Percentiles rank a stretch among this genome's conserved stretches.
These are phyloP conservation scores for Linnemannia schmuckeri DNA, from an alignment of 192 early-diverging fungal species.

Conservation along the genomic window DNA sequence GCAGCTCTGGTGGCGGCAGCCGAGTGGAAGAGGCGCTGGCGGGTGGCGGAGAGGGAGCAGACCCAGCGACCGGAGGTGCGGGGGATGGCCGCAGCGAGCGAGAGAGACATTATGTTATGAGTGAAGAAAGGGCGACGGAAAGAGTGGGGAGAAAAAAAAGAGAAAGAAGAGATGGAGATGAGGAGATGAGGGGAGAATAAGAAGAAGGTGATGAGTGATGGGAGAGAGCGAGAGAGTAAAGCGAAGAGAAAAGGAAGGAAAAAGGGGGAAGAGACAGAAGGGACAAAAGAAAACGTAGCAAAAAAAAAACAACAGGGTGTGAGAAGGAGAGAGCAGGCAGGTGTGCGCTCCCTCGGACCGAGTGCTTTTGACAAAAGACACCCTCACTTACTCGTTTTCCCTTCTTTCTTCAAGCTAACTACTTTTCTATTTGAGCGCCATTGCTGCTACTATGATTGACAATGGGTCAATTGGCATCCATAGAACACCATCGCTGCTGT, in stretches of 20 bases:
- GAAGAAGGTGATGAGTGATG: not conserved
- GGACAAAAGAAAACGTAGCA: not conserved
- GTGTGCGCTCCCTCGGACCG: not conserved
- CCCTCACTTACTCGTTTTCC: not conserved
- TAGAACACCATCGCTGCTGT: no score
- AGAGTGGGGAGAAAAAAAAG: not conserved
- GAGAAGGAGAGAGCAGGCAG: not conserved
- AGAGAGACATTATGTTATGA: conserved; percentile 39
- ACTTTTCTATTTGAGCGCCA: not conserved
- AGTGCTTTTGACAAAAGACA: not conserved
- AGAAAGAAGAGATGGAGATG: not conserved
- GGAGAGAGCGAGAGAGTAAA: not conserved
- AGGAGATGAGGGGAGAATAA: conserved; percentile 2
- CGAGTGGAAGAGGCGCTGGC: conserved; percentile 56
- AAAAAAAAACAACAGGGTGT: not conserved
- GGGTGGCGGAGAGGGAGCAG: conserved; percentile 52
- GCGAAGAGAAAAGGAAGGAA: not conserved
- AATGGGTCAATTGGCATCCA: no score
- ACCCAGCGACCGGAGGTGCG: conserved; percentile 52
- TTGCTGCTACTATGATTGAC: no score
- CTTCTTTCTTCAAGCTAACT: not conserved
- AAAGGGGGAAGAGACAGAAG: not conserved
- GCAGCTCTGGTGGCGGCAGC: conserved; percentile 23
- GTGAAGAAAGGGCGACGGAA: conserved; percentile 2
- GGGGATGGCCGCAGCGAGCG: conserved; percentile 53